phyloP scores from a whole-genome alignment of 2,329 filamentous ascomycete species.

The Fusarium sp. region DNA sequence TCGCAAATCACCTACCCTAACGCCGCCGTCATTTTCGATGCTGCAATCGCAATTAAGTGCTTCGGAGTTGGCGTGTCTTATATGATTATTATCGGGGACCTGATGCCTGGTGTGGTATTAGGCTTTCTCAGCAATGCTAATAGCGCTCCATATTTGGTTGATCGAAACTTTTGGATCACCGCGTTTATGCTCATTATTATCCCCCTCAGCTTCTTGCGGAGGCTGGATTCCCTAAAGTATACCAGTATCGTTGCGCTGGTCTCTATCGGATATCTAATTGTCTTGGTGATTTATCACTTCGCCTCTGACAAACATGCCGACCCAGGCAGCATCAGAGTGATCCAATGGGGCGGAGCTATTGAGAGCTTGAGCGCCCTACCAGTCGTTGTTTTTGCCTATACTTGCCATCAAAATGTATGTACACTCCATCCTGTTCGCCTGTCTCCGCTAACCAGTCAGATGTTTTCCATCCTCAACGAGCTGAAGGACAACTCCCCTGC shows the following conservation, averaged over 20 bases:
- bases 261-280: slow-evolving; percentile 93
- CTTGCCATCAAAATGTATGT: slow-evolving; percentile 94
- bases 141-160: slow-evolving; percentile 79
- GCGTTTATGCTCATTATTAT: slow-evolving; percentile 98
- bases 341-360: slow-evolving; percentile 85
- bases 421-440: background rate
- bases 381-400: slow-evolving; percentile 99
- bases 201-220: slow-evolving; percentile 90
- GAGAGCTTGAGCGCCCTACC: slow-evolving; percentile 88
- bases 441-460: slow-evolving; percentile 65
- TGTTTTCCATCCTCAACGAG: slow-evolving; percentile 99
- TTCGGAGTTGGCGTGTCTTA: slow-evolving; percentile 98
- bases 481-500: slow-evolving; percentile 85
- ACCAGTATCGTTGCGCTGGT: slow-evolving; percentile 92
- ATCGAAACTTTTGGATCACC: slow-evolving; percentile 97
- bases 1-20: slow-evolving; percentile 98
- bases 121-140: slow-evolving; percentile 80
- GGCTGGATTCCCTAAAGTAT: slow-evolving; percentile 96
- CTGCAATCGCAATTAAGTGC: slow-evolving; percentile 96
- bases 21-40: slow-evolving; percentile 94
- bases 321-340: slow-evolving; percentile 80
- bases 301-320: slow-evolving; percentile 82
- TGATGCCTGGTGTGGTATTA: slow-evolving; percentile 94
- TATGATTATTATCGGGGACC: slow-evolving; percentile 97
- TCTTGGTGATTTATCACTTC: slow-evolving; percentile 95